Evolutionary conservation across 768 basidiomycete species (phyloP).

Genomic region (Phallus indusiatus): DNA sequence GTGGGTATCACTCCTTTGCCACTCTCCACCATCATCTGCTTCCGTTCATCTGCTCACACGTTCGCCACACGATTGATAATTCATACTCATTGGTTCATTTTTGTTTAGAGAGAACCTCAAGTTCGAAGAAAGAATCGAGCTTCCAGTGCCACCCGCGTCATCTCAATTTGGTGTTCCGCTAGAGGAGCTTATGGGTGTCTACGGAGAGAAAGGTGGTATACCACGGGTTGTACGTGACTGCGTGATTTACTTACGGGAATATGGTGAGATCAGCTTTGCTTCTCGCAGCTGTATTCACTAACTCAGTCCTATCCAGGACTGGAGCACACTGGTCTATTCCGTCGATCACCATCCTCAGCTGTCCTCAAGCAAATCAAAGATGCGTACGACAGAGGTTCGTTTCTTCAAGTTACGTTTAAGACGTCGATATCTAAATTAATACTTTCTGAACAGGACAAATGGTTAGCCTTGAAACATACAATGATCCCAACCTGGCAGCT

Average conservation of each 20-base stretch:
- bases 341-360: conserved; percentile 67
- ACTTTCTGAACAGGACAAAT: conserved; percentile 45
- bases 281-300: not conserved
- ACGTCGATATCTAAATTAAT: not conserved
- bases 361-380: conserved; percentile 67
- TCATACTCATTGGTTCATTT: conserved; percentile 8
- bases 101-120: conserved; percentile 63
- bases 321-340: conserved; percentile 70
- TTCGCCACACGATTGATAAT: not conserved
- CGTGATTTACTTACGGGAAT: conserved; percentile 59
- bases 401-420: not conserved
- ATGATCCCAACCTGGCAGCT: conserved; percentile 72
- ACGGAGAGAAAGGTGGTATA: conserved; percentile 76
- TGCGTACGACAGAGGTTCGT: conserved; percentile 71
- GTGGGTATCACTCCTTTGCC: conserved; percentile 33
- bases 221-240: conserved; percentile 73
- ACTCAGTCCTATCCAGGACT: conserved; percentile 28
- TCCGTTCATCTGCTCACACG: not conserved
- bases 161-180: conserved; percentile 72
- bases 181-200: conserved; percentile 74
- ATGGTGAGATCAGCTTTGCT: conserved; percentile 24
- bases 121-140: conserved; percentile 55
- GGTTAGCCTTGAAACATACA: conserved; percentile 66
- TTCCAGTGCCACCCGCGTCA: conserved; percentile 54
- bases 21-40: not conserved